These are phyloP conservation scores for Suillus plorans DNA, from an alignment of 768 basidiomycete genomes.

Conservation along the genomic window DNA sequence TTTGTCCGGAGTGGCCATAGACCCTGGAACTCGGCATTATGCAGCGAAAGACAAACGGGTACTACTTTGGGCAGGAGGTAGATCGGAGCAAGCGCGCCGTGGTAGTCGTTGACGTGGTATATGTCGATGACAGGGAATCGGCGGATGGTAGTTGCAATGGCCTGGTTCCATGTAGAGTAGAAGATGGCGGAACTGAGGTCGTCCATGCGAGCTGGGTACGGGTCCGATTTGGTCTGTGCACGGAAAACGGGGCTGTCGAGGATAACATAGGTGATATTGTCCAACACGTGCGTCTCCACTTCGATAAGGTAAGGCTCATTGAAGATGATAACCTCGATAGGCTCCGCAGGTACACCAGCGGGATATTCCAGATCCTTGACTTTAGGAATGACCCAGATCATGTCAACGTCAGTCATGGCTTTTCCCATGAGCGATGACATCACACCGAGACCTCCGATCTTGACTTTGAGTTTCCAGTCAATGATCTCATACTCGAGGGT, in stretches of 20 bases:
- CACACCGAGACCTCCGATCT: slow-evolving; percentile 96
- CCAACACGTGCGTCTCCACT: slow-evolving; percentile 88
- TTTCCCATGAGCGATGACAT: slow-evolving; percentile 99
- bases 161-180: slow-evolving; percentile 98
- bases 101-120: slow-evolving; percentile 95
- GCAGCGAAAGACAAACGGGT: slow-evolving; percentile 87
- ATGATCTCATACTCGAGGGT: slow-evolving; percentile 96
- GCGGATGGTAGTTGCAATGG: slow-evolving; percentile 89
- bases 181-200: slow-evolving; percentile 95
- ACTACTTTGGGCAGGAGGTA: slow-evolving; percentile 91
- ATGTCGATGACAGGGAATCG: slow-evolving; percentile 86
- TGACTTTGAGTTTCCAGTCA: slow-evolving; percentile 97
- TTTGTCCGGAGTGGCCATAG: slow-evolving; percentile 95
- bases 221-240: slow-evolving; percentile 93
- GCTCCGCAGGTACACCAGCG: slow-evolving; percentile 85
- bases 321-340: slow-evolving; percentile 95
- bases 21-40: slow-evolving; percentile 98
- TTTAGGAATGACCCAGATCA: slow-evolving; percentile 93
- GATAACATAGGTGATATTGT: slow-evolving; percentile 94
- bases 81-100: slow-evolving; percentile 87
- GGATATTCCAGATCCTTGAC: slow-evolving; percentile 95
- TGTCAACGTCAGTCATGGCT: slow-evolving; percentile 95
- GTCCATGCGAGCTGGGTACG: slow-evolving; percentile 96
- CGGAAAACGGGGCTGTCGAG: slow-evolving; percentile 96
- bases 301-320: slow-evolving; percentile 95